Evolutionary conservation across 257 asterid genomes (phyloP).

Genomic region (Plantago major): DNA sequence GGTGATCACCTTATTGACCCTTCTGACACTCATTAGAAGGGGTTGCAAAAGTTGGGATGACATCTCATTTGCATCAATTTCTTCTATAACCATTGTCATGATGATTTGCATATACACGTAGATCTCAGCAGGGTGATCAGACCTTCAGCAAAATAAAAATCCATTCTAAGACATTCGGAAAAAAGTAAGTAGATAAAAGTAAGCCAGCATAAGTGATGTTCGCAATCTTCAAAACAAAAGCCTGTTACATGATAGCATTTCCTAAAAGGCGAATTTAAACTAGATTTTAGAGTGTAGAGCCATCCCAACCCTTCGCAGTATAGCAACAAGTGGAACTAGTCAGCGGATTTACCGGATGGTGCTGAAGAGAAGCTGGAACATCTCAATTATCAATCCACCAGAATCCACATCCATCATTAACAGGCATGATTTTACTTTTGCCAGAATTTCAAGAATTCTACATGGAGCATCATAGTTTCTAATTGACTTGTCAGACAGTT

Average conservation of each 20-base stretch:
- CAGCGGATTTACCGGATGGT: slow-evolving; percentile 22
- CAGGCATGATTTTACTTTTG: slow-evolving; percentile 16
- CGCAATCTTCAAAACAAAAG: too few species aligned
- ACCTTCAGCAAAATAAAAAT: slow-evolving; percentile 31
- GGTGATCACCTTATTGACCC: slow-evolving; percentile 40
- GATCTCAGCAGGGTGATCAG: slow-evolving; percentile 33
- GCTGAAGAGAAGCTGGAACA: slow-evolving; percentile 18
- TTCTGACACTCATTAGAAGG: slow-evolving; percentile 48
- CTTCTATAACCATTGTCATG: slow-evolving; percentile 47
- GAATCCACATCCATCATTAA: slow-evolving; percentile 19
- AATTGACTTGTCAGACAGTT: slow-evolving; percentile 10
- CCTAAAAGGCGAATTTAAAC: background rate
- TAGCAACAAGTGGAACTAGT: background rate
- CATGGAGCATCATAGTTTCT: slow-evolving; percentile 12
- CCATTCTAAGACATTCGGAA: background rate
- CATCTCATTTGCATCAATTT: slow-evolving; percentile 35
- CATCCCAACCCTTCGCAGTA: too few species aligned
- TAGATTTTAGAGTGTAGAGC: too few species aligned
- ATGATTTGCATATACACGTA: slow-evolving; percentile 41
- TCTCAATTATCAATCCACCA: slow-evolving; percentile 15
- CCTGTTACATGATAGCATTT: background rate
- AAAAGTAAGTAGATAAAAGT: background rate
- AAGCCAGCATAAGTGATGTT: too few species aligned
- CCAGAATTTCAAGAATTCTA: slow-evolving; percentile 22
- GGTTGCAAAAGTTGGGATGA: slow-evolving; percentile 47